Evolutionary conservation across 2,329 filamentous ascomycete genomes (phyloP).

Genomic region (Neofusicoccum umdonicola): DNA sequence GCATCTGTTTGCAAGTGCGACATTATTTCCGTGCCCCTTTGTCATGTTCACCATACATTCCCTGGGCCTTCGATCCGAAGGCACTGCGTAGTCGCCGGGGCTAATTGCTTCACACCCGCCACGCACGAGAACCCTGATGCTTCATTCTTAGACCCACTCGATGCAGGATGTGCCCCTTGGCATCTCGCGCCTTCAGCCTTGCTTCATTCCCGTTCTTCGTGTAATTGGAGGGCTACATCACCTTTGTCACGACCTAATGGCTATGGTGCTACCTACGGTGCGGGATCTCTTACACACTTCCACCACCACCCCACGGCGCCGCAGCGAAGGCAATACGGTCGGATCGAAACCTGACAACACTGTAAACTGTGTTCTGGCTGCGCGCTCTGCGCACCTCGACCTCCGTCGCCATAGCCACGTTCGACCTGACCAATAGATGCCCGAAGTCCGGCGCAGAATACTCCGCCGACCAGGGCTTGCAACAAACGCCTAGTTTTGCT

Average conservation of each 20-base stretch:
- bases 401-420: not conserved
- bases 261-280: not conserved
- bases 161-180: not conserved
- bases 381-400: not conserved
- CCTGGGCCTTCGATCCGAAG: conserved; percentile 9
- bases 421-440: not conserved
- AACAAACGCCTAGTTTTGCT: not conserved
- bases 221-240: not conserved
- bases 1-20: not conserved
- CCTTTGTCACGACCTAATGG: not conserved
- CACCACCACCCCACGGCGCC: not conserved
- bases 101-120: not conserved
- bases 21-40: not conserved
- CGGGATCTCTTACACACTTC: not conserved
- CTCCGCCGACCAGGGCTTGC: not conserved
- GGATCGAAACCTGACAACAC: not conserved
- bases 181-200: not conserved
- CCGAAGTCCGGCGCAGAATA: not conserved
- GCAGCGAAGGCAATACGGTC: not conserved
- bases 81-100: not conserved
- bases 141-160: not conserved
- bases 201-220: not conserved
- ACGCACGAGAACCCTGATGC: not conserved
- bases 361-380: not conserved
- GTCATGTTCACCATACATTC: not conserved